Percentiles rank a stretch among this genome's conserved stretches.
Conservation (phyloP, 768 basidiomycete genomes). For the Pleurotus salmoneostramineus region DNA sequence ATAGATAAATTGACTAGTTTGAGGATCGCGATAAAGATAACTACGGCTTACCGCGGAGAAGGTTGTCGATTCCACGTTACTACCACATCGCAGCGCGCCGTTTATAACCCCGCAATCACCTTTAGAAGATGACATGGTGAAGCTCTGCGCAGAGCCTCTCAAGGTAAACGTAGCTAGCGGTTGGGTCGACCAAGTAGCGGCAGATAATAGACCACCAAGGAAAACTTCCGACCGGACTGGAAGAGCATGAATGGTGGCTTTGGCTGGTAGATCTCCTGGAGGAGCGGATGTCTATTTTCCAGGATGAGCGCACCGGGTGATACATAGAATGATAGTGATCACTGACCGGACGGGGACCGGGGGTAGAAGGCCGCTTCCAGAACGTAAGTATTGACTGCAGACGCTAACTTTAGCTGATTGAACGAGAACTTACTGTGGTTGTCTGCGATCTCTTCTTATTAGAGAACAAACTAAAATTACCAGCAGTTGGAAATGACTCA, state of each 20-base stretch:
- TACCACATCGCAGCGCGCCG: constrained; percentile 47
- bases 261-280: constrained; percentile 33
- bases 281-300: not conserved
- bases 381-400: too few species aligned
- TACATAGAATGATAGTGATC: not conserved
- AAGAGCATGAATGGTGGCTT: constrained; percentile 40
- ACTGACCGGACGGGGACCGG: not conserved
- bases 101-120: constrained; percentile 48
- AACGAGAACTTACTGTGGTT: not conserved
- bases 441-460: not conserved
- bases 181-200: constrained; percentile 59
- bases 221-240: constrained; percentile 23
- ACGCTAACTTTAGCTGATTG: too few species aligned
- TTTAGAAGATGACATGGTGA: constrained; percentile 57
- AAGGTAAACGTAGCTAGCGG: constrained; percentile 53
- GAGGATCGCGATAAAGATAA: not conserved
- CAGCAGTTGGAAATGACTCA: not conserved
- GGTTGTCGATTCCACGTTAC: constrained; percentile 37
- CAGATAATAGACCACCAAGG: constrained; percentile 49
- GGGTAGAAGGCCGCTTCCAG: not conserved
- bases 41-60: constrained; percentile 47
- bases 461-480: too few species aligned
- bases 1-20: not conserved
- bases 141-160: constrained; percentile 40
- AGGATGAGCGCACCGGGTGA: not conserved